Evolutionary conservation across 805 yeast species (phyloP), one percentile per base, ranked within the genome.

Genomic region (Helenozyma rhizophorensis): DNA sequence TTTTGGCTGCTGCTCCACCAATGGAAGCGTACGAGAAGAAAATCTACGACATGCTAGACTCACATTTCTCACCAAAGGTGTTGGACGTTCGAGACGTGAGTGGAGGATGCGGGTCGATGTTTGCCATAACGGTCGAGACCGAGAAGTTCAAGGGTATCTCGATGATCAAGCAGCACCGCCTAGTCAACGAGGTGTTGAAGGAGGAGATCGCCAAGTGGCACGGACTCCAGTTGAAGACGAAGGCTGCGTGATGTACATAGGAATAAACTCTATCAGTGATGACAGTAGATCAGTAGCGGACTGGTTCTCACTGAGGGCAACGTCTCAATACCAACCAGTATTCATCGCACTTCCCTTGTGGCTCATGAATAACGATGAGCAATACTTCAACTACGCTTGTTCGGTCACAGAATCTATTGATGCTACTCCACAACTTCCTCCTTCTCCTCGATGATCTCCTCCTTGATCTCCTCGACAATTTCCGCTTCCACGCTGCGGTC

Each of bases 51-150:
- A 76, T 76, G 35, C 63, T 88, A 24, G 49, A 67, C 9, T 56
- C 65, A 15, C 70, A 70, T 34, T 73, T 90, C 29, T 45, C 64
- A 6, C 97, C 98, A 2, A 56, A 61, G 19, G 60, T 58, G 22
- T 62, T 89, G 28, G 68, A 70, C 17, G 97, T 90, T 6, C 67
- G 70, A 43, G 97, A 90, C 54, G 78, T 90, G 7, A 80, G 93
- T 17, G 97, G 69, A 13, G 98, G 98, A 1, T 93, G 98, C 61
- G 98, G 98, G 1, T 88, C 97, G 6, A 93, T 93, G 98, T 93
- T 87, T 62, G 87, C 95, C 29, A 90, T 93, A 31, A 64, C 70
- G 37, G 74, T 93, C 12, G 83, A 79, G 28, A 79, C 93, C 33
- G 69, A 67, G 2, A 65, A 76, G 50, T 93, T 93, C 61, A 77